Conservation (phyloP, 1,284 basidiomycete genomes). For the Naganishia sp. region DNA sequence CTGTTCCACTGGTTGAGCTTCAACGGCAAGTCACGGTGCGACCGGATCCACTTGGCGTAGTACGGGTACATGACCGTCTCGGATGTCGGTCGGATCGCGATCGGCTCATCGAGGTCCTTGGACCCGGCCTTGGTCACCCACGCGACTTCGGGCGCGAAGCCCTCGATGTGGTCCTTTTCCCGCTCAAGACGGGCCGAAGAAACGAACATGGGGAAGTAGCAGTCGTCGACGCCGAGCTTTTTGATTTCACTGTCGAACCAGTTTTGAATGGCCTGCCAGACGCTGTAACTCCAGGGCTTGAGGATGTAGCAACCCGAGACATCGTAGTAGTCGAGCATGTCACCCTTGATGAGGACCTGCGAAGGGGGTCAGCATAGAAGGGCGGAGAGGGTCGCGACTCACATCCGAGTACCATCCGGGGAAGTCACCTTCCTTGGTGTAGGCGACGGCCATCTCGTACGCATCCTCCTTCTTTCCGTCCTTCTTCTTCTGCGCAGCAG, state of each 20-base stretch:
- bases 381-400: conserved; percentile 42
- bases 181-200: conserved; percentile 88
- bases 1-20: conserved; percentile 99
- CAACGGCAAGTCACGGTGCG: conserved; percentile 92
- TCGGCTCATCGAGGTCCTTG: conserved; percentile 93
- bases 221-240: conserved; percentile 92
- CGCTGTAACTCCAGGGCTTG: conserved; percentile 94
- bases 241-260: conserved; percentile 94
- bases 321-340: conserved; percentile 99
- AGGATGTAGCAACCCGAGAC: conserved; percentile 99
- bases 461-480: conserved; percentile 81
- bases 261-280: conserved; percentile 94
- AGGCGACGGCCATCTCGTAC: conserved; percentile 86
- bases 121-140: conserved; percentile 96
- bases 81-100: conserved; percentile 96
- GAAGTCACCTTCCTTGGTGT: conserved; percentile 94
- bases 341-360: conserved; percentile 93
- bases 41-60: conserved; percentile 98
- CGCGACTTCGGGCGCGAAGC: conserved; percentile 99
- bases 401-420: conserved; percentile 92
- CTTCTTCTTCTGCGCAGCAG: conserved; percentile 59
- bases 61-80: conserved; percentile 99
- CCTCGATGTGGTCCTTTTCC: conserved; percentile 98
- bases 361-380: background rate
- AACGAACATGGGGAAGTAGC: conserved; percentile 99